These are phyloP conservation scores for Hemisphaericaspora subhashii DNA, from an alignment of 1,139 yeast genomes.

Conservation along the genomic window DNA sequence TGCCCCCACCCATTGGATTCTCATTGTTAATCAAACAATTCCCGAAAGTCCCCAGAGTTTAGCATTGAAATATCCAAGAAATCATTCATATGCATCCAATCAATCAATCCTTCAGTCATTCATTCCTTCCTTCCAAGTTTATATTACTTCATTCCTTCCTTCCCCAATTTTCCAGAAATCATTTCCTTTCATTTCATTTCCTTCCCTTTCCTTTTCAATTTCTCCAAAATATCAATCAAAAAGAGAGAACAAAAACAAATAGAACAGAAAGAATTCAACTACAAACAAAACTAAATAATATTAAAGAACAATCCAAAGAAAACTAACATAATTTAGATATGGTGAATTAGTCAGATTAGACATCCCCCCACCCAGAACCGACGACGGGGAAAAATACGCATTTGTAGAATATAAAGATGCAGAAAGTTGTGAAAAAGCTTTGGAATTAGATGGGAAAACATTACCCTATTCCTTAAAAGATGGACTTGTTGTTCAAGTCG, in stretches of 20 bases:
- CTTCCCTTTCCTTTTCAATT: conserved; percentile 9
- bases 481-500: conserved; percentile 57
- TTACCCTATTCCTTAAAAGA: conserved; percentile 37
- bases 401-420: conserved; percentile 65
- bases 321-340: conserved; percentile 35
- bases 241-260: conserved; percentile 1
- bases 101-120: conserved; percentile 1
- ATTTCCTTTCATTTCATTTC: conserved; percentile 1
- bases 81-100: background rate
- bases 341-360: conserved; percentile 68
- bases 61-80: conserved; percentile 2
- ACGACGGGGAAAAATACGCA: conserved; percentile 67
- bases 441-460: conserved; percentile 49
- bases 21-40: background rate
- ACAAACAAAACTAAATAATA: conserved; percentile 12
- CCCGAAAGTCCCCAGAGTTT: background rate
- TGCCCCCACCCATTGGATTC: conserved; percentile 1
- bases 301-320: conserved; percentile 5
- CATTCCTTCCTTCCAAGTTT: background rate
- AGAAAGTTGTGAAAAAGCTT: conserved; percentile 63
- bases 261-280: conserved; percentile 8
- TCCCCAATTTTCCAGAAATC: conserved; percentile 2
- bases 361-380: conserved; percentile 68
- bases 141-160: conserved; percentile 2
- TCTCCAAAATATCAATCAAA: conserved; percentile 2